Evolutionary conservation across 2,329 filamentous ascomycete species (phyloP).

Genomic region (Trematosphaeria pertusa): DNA sequence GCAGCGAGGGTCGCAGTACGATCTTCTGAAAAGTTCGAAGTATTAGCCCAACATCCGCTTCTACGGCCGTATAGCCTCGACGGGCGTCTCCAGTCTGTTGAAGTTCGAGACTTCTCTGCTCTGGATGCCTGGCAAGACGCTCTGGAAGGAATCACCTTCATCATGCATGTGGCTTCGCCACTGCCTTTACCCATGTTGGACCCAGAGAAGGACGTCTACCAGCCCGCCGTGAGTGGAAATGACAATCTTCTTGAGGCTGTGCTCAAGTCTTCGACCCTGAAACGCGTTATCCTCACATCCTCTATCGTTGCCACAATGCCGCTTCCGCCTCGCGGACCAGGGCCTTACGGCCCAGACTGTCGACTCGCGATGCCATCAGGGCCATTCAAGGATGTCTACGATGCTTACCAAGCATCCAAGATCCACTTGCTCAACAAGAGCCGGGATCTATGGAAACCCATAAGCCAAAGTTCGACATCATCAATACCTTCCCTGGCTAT

Average conservation of each 20-base stretch:
- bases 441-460: background rate
- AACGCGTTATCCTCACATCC: background rate
- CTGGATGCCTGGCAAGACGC: background rate
- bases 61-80: background rate
- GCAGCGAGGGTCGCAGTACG: background rate
- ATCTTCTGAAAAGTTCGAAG: background rate
- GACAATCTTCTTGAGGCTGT: background rate
- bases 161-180: constrained; percentile 7
- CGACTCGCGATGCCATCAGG: background rate
- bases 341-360: background rate
- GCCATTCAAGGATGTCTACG: background rate
- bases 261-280: background rate
- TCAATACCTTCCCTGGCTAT: constrained; percentile 4
- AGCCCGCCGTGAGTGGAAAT: background rate
- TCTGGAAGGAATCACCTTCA: background rate
- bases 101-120: background rate
- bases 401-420: constrained; percentile 3
- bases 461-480: background rate
- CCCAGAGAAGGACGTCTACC: constrained; percentile 5
- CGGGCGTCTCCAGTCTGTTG: background rate
- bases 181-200: background rate
- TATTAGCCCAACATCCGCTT: background rate
- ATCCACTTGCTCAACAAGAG: background rate
- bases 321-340: background rate
- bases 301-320: constrained; percentile 1